phyloP scores from a whole-genome alignment of 345 rosid species.

The Dipteronia dyeriana region DNA sequence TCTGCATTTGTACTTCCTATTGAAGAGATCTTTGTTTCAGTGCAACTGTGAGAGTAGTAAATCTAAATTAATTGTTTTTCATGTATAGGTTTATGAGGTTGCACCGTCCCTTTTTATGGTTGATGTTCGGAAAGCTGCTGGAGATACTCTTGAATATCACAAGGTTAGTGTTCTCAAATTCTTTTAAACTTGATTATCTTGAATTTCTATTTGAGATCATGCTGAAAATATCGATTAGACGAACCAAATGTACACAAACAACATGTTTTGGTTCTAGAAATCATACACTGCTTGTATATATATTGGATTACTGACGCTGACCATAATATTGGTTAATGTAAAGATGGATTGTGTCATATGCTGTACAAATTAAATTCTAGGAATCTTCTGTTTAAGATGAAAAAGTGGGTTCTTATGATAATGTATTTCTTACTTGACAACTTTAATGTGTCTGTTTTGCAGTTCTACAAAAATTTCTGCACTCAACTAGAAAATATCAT shows the following conservation, averaged over 20 bases:
- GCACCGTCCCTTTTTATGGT: slow-evolving; percentile 94
- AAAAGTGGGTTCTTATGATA: background rate
- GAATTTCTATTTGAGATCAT: background rate
- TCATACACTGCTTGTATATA: background rate
- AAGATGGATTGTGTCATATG: background rate
- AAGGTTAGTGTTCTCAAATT: slow-evolving; percentile 47
- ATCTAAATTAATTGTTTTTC: slow-evolving; percentile 10
- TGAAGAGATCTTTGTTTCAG: slow-evolving; percentile 7
- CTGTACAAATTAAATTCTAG: background rate
- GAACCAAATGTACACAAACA: background rate
- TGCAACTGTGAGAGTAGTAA: background rate
- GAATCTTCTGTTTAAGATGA: background rate
- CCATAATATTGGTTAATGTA: background rate
- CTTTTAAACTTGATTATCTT: background rate
- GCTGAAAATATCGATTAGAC: background rate
- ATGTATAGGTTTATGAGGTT: slow-evolving; percentile 71
- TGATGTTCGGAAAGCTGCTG: slow-evolving; percentile 86
- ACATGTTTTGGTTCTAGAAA: background rate
- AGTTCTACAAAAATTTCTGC: slow-evolving; percentile 87
- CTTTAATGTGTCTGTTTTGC: slow-evolving; percentile 18
- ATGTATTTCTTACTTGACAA: background rate
- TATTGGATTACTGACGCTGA: background rate
- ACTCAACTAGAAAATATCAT: slow-evolving; percentile 68
- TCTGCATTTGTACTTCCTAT: slow-evolving; percentile 9
- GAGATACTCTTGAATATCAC: slow-evolving; percentile 88